Evolutionary conservation across 2,329 filamentous ascomycete genomes (phyloP).

Genomic region (Cryoendolithus antarcticus): DNA sequence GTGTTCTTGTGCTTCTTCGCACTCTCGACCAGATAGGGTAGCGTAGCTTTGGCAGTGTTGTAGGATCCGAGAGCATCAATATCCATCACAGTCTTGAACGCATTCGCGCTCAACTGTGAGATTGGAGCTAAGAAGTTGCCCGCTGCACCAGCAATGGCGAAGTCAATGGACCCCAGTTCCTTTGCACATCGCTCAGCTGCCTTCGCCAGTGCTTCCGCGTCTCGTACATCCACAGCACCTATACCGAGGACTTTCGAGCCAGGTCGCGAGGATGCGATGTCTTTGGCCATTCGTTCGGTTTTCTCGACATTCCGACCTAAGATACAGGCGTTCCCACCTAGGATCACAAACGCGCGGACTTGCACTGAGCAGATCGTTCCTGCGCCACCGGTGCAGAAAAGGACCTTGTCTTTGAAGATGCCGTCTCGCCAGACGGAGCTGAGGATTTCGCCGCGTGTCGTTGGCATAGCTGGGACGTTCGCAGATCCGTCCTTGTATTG

Average conservation of each 20-base stretch:
- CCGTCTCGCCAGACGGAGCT: conserved; percentile 77
- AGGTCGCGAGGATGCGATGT: conserved; percentile 65
- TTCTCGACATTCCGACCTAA: conserved; percentile 82
- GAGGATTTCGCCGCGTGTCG: conserved; percentile 62
- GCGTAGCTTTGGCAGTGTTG: conserved; percentile 85
- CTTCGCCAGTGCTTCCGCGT: conserved; percentile 52
- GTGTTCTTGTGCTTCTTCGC: conserved; percentile 50
- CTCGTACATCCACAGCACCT: conserved; percentile 57
- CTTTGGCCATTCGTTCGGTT: conserved; percentile 66
- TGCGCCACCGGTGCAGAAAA: conserved; percentile 90
- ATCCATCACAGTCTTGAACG: conserved; percentile 90
- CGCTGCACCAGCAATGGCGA: conserved; percentile 85
- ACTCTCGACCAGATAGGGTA: conserved; percentile 71
- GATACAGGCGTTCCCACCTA: conserved; percentile 90
- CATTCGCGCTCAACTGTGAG: conserved; percentile 68
- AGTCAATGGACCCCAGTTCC: conserved; percentile 82
- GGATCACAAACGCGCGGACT: conserved; percentile 76
- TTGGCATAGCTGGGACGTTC: conserved; percentile 41
- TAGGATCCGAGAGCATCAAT: conserved; percentile 91
- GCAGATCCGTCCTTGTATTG: too few species aligned
- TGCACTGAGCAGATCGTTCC: conserved; percentile 91
- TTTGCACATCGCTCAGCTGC: conserved; percentile 69
- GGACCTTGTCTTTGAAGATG: conserved; percentile 76
- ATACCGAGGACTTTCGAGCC: conserved; percentile 81
- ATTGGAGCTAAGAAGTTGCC: conserved; percentile 91